Evolutionary conservation across 2,329 filamentous ascomycete species (phyloP).

Genomic region (Xylariomycetidae sp.): DNA sequence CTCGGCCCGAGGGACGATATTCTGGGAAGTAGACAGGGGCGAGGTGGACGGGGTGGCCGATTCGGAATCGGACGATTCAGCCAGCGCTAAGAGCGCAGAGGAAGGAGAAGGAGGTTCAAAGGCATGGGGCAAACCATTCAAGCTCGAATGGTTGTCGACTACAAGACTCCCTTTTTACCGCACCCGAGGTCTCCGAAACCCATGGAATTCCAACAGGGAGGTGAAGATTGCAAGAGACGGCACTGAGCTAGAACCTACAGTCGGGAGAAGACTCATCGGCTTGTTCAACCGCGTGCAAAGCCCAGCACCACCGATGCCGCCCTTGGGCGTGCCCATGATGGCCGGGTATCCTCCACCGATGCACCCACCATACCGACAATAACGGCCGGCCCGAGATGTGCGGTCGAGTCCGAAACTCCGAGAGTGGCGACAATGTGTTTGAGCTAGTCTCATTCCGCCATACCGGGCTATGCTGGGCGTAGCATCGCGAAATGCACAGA

Average conservation of each 20-base stretch:
- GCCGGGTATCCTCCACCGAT: constrained; percentile 33
- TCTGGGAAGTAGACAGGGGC: constrained; percentile 79
- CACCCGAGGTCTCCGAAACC: constrained; percentile 81
- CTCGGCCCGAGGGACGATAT: constrained; percentile 88
- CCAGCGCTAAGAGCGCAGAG: constrained; percentile 23
- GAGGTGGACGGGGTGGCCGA: constrained; percentile 38
- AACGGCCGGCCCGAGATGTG: too few relatives aligned
- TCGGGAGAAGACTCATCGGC: constrained; percentile 71
- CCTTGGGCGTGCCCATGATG: constrained; percentile 30
- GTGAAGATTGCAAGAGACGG: constrained; percentile 95
- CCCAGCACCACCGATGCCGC: constrained; percentile 22
- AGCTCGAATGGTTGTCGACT: constrained; percentile 85
- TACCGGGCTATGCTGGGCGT: too few relatives aligned
- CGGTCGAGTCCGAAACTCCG: too few relatives aligned
- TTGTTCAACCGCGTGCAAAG: constrained; percentile 65
- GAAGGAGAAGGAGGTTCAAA: constrained; percentile 48
- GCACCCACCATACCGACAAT: constrained; percentile 29
- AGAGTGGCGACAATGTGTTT: too few relatives aligned
- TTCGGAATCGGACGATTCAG: constrained; percentile 24
- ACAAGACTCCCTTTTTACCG: constrained; percentile 81
- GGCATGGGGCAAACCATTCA: constrained; percentile 87
- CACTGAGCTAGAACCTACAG: constrained; percentile 81
- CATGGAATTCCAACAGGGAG: constrained; percentile 92
- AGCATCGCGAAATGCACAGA: too few relatives aligned
- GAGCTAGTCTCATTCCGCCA: too few relatives aligned